phyloP scores from a whole-genome alignment of 1,284 basidiomycete genomes.

The Naganishia sp. region DNA sequence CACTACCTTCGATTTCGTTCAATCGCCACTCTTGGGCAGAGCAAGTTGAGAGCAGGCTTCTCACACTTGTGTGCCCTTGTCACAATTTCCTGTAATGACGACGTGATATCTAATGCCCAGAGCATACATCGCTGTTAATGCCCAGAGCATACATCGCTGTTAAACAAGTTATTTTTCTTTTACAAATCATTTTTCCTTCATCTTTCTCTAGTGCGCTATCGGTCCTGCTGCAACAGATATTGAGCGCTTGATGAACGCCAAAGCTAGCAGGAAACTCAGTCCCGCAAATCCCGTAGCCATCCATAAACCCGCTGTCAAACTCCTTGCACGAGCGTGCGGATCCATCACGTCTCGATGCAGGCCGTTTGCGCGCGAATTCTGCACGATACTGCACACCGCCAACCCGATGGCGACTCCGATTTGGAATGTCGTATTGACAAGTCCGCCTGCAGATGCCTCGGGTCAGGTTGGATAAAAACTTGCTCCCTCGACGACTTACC shows the following conservation, averaged over 20 bases:
- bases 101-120: too few relatives aligned
- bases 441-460: background rate
- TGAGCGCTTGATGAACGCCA: conserved; percentile 15
- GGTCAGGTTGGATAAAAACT: background rate
- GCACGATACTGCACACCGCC: conserved; percentile 17
- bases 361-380: conserved; percentile 8
- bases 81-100: too few relatives aligned
- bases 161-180: too few relatives aligned
- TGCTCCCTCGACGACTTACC: background rate
- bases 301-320: conserved; percentile 9
- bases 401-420: conserved; percentile 12
- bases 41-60: background rate
- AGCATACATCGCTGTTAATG: too few relatives aligned
- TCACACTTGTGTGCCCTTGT: background rate
- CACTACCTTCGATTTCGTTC: conserved; percentile 1
- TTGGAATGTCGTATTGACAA: conserved; percentile 17
- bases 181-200: too few relatives aligned
- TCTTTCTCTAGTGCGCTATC: too few relatives aligned
- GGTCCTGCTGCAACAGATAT: conserved; percentile 14
- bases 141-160: too few relatives aligned
- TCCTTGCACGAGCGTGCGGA: conserved; percentile 1
- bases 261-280: conserved; percentile 2
- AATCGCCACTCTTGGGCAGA: background rate
- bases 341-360: conserved; percentile 1
- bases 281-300: conserved; percentile 19